Evolutionary conservation across 2,329 filamentous ascomycete genomes (phyloP).

Genomic region (Setomelanomma holmii): DNA sequence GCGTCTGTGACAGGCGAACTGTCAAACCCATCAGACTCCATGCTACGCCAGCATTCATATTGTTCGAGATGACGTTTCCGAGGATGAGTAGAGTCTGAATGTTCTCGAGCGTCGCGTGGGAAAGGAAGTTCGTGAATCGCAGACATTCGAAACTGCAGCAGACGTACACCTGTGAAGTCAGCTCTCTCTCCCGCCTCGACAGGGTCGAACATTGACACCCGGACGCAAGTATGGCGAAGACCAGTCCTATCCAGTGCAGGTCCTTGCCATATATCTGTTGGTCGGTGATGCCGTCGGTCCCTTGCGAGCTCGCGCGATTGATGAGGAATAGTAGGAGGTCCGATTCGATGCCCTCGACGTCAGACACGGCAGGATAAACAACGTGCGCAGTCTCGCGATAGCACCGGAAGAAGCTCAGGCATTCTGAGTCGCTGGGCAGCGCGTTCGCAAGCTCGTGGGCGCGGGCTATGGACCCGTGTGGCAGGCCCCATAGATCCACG

Average conservation of each 20-base stretch:
- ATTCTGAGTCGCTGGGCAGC: slow-evolving; percentile 65
- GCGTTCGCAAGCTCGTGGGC: slow-evolving; percentile 65
- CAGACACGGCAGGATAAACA: slow-evolving; percentile 67
- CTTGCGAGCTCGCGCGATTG: slow-evolving; percentile 56
- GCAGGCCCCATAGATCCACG: slow-evolving; percentile 68
- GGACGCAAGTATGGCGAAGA: slow-evolving; percentile 69
- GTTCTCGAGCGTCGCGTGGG: slow-evolving; percentile 66
- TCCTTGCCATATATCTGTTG: slow-evolving; percentile 65
- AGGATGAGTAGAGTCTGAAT: slow-evolving; percentile 69
- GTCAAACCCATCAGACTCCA: slow-evolving; percentile 68
- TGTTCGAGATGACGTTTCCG: slow-evolving; percentile 67
- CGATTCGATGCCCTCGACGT: slow-evolving; percentile 62
- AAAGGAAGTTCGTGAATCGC: slow-evolving; percentile 69
- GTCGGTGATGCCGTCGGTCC: slow-evolving; percentile 55
- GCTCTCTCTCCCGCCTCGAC: slow-evolving; percentile 64
- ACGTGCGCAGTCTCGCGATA: slow-evolving; percentile 66
- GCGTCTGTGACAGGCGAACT: slow-evolving; percentile 65
- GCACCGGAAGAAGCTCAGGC: slow-evolving; percentile 63
- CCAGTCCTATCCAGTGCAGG: slow-evolving; percentile 64
- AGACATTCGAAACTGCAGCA: slow-evolving; percentile 71
- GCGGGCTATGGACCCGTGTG: slow-evolving; percentile 64
- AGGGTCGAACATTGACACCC: slow-evolving; percentile 67
- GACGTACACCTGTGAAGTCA: slow-evolving; percentile 70
- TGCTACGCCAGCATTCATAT: slow-evolving; percentile 70
- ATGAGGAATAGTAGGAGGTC: slow-evolving; percentile 62